Evolutionary conservation across 1,139 yeast genomes (phyloP).

Genomic region (Pichia sp.): DNA sequence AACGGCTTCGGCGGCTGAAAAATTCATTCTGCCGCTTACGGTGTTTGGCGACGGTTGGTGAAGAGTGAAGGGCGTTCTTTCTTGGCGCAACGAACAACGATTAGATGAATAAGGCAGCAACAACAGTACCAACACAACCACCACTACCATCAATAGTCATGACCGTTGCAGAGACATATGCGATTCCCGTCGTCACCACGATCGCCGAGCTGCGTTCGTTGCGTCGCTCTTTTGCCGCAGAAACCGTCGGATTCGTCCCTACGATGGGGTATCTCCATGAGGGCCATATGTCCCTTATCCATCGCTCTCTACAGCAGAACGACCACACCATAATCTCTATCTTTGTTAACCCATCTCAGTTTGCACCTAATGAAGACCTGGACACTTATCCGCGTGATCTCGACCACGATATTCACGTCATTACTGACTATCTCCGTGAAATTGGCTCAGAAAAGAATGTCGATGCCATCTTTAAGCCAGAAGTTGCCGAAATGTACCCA

Average conservation of each 20-base stretch:
- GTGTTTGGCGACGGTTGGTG: no score
- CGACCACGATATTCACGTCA: slow-evolving; percentile 51
- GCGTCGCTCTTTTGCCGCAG: slow-evolving; percentile 39
- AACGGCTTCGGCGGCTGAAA: no score
- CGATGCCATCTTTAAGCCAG: slow-evolving; percentile 74
- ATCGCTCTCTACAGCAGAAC: slow-evolving; percentile 48
- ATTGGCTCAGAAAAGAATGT: slow-evolving; percentile 31
- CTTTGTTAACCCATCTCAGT: slow-evolving; percentile 94
- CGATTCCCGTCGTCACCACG: slow-evolving; percentile 38
- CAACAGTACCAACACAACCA: no score
- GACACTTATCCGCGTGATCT: slow-evolving; percentile 82
- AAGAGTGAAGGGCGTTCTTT: no score
- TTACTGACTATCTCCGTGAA: slow-evolving; percentile 29
- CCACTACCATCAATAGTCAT: neutral
- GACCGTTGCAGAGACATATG: no score
- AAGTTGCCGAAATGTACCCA: slow-evolving; percentile 83
- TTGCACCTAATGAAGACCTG: slow-evolving; percentile 89
- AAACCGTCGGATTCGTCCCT: slow-evolving; percentile 67
- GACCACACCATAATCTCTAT: slow-evolving; percentile 76
- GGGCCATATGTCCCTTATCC: slow-evolving; percentile 55
- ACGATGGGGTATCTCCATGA: slow-evolving; percentile 84
- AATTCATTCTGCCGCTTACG: no score
- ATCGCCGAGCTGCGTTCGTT: slow-evolving; percentile 53
- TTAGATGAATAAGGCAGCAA: no score
- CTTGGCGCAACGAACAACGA: no score